Evolutionary conservation across 768 basidiomycete genomes (phyloP).

Genomic region (Lentinula lateritia): DNA sequence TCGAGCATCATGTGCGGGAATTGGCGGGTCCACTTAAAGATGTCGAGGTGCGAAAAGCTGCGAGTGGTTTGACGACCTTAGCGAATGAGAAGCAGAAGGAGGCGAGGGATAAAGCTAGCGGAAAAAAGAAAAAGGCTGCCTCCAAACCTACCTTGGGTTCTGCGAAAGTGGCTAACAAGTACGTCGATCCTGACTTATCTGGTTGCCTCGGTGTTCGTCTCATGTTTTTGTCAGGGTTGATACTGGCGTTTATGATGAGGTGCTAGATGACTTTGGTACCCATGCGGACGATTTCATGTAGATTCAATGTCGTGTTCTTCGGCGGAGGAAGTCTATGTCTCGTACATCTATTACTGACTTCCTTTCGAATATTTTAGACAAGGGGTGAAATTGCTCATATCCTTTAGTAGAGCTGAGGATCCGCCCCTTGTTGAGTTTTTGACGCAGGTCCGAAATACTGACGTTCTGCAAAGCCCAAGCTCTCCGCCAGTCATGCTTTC

Average conservation of each 20-base stretch:
- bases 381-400: too few relatives aligned
- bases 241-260: conserved; percentile 79
- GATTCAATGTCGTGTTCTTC: conserved; percentile 12
- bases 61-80: conserved; percentile 75
- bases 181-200: conserved; percentile 16
- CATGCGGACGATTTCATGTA: conserved; percentile 89
- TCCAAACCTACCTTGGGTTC: conserved; percentile 75
- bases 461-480: too few relatives aligned
- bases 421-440: too few relatives aligned
- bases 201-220: conserved; percentile 8
- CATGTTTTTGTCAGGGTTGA: conserved; percentile 51
- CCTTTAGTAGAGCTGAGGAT: too few relatives aligned
- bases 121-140: conserved; percentile 84
- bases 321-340: neutral
- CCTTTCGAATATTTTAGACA: too few relatives aligned
- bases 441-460: too few relatives aligned
- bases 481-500: too few relatives aligned
- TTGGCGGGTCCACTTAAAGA: conserved; percentile 78
- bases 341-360: neutral
- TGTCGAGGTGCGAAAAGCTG: conserved; percentile 87
- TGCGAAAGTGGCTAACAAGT: conserved; percentile 63
- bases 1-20: conserved; percentile 78
- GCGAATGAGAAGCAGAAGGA: conserved; percentile 96
- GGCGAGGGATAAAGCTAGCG: conserved; percentile 75
- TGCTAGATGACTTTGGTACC: conserved; percentile 81